A percentile compares a stretch with the other conserved stretches of the same genome.
phyloP scores from a whole-genome alignment of 495 filamentous ascomycete genomes.

The Monascus purpureus region DNA sequence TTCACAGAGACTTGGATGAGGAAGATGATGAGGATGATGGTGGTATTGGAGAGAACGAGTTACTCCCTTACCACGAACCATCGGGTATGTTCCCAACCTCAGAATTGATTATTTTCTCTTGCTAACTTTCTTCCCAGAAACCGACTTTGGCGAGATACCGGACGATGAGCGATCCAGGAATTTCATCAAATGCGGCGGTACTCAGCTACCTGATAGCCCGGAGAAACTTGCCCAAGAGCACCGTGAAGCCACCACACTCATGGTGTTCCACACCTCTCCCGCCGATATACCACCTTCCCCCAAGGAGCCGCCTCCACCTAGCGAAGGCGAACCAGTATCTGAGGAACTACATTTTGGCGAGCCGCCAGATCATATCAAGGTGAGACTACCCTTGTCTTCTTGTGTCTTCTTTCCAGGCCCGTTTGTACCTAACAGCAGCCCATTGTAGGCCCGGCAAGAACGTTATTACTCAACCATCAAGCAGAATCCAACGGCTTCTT shows the following conservation, averaged over 20 bases:
- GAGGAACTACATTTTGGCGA: conserved; percentile 34
- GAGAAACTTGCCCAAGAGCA: conserved; percentile 56
- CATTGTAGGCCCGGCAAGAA: conserved; percentile 27
- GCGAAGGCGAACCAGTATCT: conserved; percentile 18
- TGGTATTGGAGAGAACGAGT: conserved; percentile 28
- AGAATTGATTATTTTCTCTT: neutral
- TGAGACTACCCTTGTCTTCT: no score
- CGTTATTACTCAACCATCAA: conserved; percentile 28
- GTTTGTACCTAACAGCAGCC: no score
- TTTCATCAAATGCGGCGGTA: conserved; percentile 51
- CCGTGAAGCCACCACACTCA: conserved; percentile 64
- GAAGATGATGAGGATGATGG: conserved; percentile 57
- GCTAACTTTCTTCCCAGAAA: conserved; percentile 19
- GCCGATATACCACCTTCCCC: conserved; percentile 67
- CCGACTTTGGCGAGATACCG: conserved; percentile 45
- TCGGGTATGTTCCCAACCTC: conserved; percentile 17
- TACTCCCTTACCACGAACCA: conserved; percentile 30
- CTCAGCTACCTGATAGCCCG: conserved; percentile 39
- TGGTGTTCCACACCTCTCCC: conserved; percentile 63
- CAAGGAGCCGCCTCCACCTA: conserved; percentile 48
- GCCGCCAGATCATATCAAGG: conserved; percentile 32
- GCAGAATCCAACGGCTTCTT: conserved; percentile 17
- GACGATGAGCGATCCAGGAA: conserved; percentile 35
- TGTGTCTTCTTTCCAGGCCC: no score
- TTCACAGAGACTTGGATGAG: conserved; percentile 46